Base-by-base conservation (phyloP, 2,329 filamentous ascomycete genomes). In the Nigrograna mackinnonii region DNA sequence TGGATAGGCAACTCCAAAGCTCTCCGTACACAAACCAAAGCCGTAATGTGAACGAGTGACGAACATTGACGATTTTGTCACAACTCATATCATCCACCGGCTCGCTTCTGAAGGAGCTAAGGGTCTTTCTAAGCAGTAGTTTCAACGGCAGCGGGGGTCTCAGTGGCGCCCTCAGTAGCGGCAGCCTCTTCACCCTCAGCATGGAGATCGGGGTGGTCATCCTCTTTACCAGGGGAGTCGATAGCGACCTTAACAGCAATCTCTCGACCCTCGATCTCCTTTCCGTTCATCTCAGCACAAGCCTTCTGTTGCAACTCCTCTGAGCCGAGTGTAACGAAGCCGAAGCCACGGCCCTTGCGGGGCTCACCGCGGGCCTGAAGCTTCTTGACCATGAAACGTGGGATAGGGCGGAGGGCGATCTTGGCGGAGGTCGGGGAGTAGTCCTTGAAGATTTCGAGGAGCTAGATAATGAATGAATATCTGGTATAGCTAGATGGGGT, bases 341-440 rank as follows among this genome's bases (percentile, higher is more conserved):
- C 94, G 71, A 99, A 99, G 57, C 94, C 94, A 79, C 94, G 94
- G 49, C 94, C 94, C 86, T 99, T 99, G 79, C 94, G 94, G 64
- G 92, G 86, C 79, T 99, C 94, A 68, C 91, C 91, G 70, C 94
- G 92, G 65, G 92, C 91, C 78, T 96, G 91, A 51, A 99, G 89
- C 84, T 99, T 99, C 87, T 96, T 96, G 77, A 99, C 94, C 94
- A 99, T 99, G 81, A 97, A 99, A 65, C 92, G 91, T 60, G 94
- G 94, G 59, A 99, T 99, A 39, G 94, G 94, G 64, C 94, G 92
- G 60, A 99, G 89, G 57, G 94, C 94, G 67, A 99, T 97, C 85
- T 97, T 99, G 73, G 94, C 92, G 54, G 91, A 95, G 59, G 87
- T 86, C 49, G 94, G 94, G 68, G 91, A 82, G 79, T 96, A 99